Evolutionary conservation across 1,284 basidiomycete genomes (phyloP).

Genomic region (Phellopilus nigrolimitatus): DNA sequence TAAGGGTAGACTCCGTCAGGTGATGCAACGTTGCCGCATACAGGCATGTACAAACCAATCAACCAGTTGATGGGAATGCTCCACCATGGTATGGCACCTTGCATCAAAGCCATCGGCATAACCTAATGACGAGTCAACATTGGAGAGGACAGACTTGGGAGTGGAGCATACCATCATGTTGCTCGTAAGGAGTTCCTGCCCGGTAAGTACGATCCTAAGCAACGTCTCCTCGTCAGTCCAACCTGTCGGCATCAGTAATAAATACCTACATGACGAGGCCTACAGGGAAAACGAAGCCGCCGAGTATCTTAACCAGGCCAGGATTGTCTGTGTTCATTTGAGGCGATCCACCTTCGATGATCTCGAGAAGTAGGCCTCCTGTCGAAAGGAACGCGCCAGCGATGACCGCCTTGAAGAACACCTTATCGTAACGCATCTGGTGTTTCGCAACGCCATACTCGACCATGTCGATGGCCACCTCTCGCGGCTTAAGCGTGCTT

Average conservation of each 20-base stretch:
- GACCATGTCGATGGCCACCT: slow-evolving; percentile 56
- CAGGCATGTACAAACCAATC: slow-evolving; percentile 43
- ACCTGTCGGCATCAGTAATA: neutral
- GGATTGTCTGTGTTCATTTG: slow-evolving; percentile 50
- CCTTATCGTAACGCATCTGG: slow-evolving; percentile 50
- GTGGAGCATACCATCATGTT: slow-evolving; percentile 60
- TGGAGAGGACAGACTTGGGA: neutral
- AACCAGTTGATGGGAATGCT: slow-evolving; percentile 61
- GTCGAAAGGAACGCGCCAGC: slow-evolving; percentile 70
- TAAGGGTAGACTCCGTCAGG: slow-evolving; percentile 29
- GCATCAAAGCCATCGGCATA: slow-evolving; percentile 63
- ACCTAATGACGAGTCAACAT: slow-evolving; percentile 30
- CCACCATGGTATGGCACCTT: slow-evolving; percentile 64
- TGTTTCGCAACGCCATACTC: slow-evolving; percentile 57
- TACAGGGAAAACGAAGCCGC: slow-evolving; percentile 67
- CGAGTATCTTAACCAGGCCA: slow-evolving; percentile 60
- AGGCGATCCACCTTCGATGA: slow-evolving; percentile 55
- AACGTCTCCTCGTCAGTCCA: slow-evolving; percentile 6
- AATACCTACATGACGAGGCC: slow-evolving; percentile 64
- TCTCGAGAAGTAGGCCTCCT: slow-evolving; percentile 59
- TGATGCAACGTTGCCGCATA: too few relatives aligned
- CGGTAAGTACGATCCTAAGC: slow-evolving; percentile 65
- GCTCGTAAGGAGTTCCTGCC: slow-evolving; percentile 65
- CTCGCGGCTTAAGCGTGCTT: slow-evolving; percentile 55
- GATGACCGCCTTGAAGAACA: slow-evolving; percentile 64